phyloP scores from a whole-genome alignment of 352 stramenopile species.

The Globisporangium nunn region DNA sequence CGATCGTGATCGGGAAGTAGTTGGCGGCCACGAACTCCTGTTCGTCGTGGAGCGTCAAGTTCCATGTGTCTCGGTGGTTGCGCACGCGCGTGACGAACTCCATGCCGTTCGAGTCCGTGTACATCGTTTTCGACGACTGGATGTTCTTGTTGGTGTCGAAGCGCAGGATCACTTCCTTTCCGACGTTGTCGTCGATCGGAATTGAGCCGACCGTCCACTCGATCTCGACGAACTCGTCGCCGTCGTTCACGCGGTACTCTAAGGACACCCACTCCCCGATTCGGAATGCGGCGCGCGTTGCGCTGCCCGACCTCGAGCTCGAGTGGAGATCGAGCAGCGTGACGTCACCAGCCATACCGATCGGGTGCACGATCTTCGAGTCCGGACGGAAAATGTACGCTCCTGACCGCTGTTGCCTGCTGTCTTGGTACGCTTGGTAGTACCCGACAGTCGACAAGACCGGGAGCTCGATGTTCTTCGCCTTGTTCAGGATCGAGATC shows the following conservation, averaged over 20 bases:
- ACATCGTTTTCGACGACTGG: slow-evolving; percentile 52
- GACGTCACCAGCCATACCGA: slow-evolving; percentile 23
- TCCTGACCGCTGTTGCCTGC: slow-evolving; percentile 80
- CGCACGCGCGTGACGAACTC: slow-evolving; percentile 90
- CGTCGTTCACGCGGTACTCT: slow-evolving; percentile 83
- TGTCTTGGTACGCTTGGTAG: slow-evolving; percentile 54
- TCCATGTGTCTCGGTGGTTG: slow-evolving; percentile 87
- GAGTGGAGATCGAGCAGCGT: slow-evolving; percentile 39
- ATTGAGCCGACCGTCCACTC: slow-evolving; percentile 90
- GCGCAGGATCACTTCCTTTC: slow-evolving; percentile 95
- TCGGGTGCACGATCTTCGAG: slow-evolving; percentile 50
- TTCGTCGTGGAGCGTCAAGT: slow-evolving; percentile 83
- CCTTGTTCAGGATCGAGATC: slow-evolving; percentile 65
- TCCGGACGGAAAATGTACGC: slow-evolving; percentile 96
- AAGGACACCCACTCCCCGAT: slow-evolving; percentile 89
- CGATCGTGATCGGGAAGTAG: slow-evolving; percentile 96
- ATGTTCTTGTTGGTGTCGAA: slow-evolving; percentile 69
- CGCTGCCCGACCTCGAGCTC: slow-evolving; percentile 14
- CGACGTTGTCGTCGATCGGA: slow-evolving; percentile 69
- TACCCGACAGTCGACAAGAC: slow-evolving; percentile 45
- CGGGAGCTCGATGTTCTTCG: slow-evolving; percentile 51
- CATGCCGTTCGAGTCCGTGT: slow-evolving; percentile 94
- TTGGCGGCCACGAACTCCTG: slow-evolving; percentile 93
- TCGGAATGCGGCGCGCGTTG: slow-evolving; percentile 56
- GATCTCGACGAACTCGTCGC: slow-evolving; percentile 88